Evolutionary conservation across 495 filamentous ascomycete species (phyloP).

Genomic region (Chaetomium cochliodes): DNA sequence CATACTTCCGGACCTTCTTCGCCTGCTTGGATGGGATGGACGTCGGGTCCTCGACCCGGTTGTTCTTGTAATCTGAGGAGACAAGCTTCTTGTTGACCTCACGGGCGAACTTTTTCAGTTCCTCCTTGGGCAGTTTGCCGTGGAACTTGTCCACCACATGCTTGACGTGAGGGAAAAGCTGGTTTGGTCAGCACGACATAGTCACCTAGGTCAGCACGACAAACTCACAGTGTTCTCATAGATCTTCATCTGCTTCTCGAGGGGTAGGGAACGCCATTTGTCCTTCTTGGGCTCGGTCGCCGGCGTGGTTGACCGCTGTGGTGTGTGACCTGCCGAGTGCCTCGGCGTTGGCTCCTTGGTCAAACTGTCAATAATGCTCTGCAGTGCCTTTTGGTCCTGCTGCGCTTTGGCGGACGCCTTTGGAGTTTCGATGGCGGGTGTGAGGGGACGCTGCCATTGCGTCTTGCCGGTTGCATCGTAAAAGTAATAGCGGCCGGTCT

Average conservation of each 20-base stretch:
- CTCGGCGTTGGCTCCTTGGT: slow-evolving; percentile 58
- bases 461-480: slow-evolving; percentile 71
- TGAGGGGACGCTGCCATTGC: slow-evolving; percentile 76
- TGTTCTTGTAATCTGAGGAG: slow-evolving; percentile 82
- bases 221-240: slow-evolving; percentile 82
- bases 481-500: slow-evolving; percentile 70
- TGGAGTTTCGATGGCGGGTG: slow-evolving; percentile 61
- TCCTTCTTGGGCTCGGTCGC: slow-evolving; percentile 68
- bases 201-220: not conserved
- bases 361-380: slow-evolving; percentile 83
- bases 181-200: slow-evolving; percentile 29
- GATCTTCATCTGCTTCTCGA: slow-evolving; percentile 88
- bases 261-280: slow-evolving; percentile 74
- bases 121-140: slow-evolving; percentile 78
- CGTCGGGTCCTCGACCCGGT: slow-evolving; percentile 76
- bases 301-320: slow-evolving; percentile 60
- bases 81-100: slow-evolving; percentile 87
- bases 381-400: slow-evolving; percentile 56
- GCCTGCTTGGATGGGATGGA: slow-evolving; percentile 70
- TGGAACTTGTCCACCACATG: slow-evolving; percentile 82
- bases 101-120: slow-evolving; percentile 83
- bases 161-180: slow-evolving; percentile 83
- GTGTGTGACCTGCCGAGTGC: slow-evolving; percentile 56
- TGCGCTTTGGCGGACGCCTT: slow-evolving; percentile 63
- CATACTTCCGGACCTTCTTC: slow-evolving; percentile 75